Conservation (phyloP, 1,284 basidiomycete species). For the Leccinum ponderosum region DNA sequence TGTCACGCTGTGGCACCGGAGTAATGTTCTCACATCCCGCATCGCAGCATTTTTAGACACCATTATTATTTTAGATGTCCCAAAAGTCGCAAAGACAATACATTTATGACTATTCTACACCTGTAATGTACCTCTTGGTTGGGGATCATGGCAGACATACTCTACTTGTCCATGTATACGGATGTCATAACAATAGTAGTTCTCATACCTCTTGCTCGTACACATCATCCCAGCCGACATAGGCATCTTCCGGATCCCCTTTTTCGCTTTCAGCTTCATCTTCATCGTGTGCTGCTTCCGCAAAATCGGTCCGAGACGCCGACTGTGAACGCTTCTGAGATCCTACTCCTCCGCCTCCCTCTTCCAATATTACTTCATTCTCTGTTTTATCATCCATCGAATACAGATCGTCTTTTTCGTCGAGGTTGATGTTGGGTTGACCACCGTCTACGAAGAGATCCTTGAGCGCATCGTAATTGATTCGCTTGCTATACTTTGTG, state of each 20-base stretch:
- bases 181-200: background rate
- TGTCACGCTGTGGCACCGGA: conserved; percentile 2
- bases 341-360: conserved; percentile 40
- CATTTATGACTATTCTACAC: conserved; percentile 33
- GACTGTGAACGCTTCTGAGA: conserved; percentile 14
- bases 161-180: background rate
- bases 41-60: conserved; percentile 22
- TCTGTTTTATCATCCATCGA: conserved; percentile 54
- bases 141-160: background rate
- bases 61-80: conserved; percentile 19
- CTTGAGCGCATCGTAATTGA: conserved; percentile 86
- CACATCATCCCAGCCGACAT: conserved; percentile 40
- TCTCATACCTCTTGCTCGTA: conserved; percentile 44
- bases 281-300: conserved; percentile 17
- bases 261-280: conserved; percentile 37
- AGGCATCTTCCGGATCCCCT: conserved; percentile 27
- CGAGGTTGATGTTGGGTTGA: conserved; percentile 33
- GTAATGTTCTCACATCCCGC: conserved; percentile 6
- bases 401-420: conserved; percentile 40
- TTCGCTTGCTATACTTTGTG: conserved; percentile 82
- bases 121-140: conserved; percentile 19
- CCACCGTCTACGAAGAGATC: conserved; percentile 65
- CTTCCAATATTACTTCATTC: conserved; percentile 45
- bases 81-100: conserved; percentile 26
- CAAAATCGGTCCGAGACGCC: conserved; percentile 14